Evolutionary conservation across 1,284 basidiomycete species (phyloP), one percentile per base, ranked within the genome.

Genomic region (Psilocybe mexicana): DNA sequence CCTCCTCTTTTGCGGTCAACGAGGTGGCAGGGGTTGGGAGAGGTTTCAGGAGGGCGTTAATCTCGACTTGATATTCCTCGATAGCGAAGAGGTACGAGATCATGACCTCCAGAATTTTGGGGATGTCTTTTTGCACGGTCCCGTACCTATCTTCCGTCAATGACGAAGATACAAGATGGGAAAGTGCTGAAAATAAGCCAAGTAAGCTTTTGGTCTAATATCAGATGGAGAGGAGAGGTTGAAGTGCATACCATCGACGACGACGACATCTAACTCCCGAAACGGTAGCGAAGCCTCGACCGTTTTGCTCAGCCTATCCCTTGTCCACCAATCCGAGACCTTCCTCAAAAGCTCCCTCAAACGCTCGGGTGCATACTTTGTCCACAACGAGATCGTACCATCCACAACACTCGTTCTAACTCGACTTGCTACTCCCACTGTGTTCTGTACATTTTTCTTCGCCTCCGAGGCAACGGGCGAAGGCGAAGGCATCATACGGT

Each of bases 61-160:
- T 53, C 61, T 87, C 82, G 0, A 63, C 63, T 56, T 83, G 80
- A 59, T 87, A 87, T 26, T 80, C 78, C 61, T 93, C 89, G 10
- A 93, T 72, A 1, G 84, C 86, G 1, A 71, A 69, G 18, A 92
- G 78, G 74, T 87, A 91, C 2, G 81, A 79, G 14, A 89, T 67
- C 63, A 94, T 75, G 0, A 87, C 87, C 70, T 94, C 92, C 7
- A 95, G 71, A 24, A 92, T 85, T 54, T 84, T 84, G 0, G 92
- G 90, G 26, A 93, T 92, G 67, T 93, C 90, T 5, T 88, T 79
- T 69, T 94, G 93, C 6, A 93, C 90, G 47, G 88, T 83, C 10
- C 93, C 93, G 65, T 89, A 93, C 26, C 81, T 78, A 71, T 95
- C 93, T 70, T 94, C 92, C 1, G 77, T 77, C 33, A 94, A 73